A percentile compares a stretch with the other conserved stretches of the same genome.
Evolutionary conservation across 306 rosid species (phyloP).

Genomic region (Dalbergia cultrata): DNA sequence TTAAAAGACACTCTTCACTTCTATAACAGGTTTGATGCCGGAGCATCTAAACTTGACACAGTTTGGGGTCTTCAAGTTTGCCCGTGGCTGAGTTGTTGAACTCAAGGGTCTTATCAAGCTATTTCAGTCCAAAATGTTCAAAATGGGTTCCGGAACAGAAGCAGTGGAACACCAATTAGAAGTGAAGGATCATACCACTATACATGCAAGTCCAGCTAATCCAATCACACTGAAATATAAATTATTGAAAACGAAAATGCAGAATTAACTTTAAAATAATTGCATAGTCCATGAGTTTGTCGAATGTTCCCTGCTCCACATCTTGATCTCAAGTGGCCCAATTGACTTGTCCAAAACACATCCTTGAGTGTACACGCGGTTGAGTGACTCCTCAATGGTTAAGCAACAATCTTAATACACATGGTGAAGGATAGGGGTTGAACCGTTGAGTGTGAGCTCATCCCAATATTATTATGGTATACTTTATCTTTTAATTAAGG

Average conservation of each 20-base stretch:
- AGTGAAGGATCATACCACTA: constrained; percentile 36
- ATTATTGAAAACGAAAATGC: background rate
- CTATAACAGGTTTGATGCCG: too few relatives aligned
- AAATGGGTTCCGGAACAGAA: constrained; percentile 85
- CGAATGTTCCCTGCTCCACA: constrained; percentile 83
- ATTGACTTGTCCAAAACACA: constrained; percentile 90
- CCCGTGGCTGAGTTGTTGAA: constrained; percentile 81
- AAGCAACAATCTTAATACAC: constrained; percentile 87
- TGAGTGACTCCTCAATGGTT: constrained; percentile 80
- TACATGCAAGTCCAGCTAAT: constrained; percentile 12
- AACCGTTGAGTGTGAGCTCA: constrained; percentile 60
- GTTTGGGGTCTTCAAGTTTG: constrained; percentile 89
- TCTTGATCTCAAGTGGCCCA: constrained; percentile 82
- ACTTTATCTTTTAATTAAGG: background rate
- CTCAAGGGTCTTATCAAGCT: constrained; percentile 65
- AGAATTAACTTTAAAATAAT: constrained; percentile 52
- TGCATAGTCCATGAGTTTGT: constrained; percentile 92
- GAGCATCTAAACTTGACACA: constrained; percentile 68
- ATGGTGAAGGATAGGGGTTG: constrained; percentile 66
- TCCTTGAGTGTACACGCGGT: constrained; percentile 86
- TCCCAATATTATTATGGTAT: constrained; percentile 56
- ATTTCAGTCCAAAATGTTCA: constrained; percentile 86
- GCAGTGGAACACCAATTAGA: constrained; percentile 69
- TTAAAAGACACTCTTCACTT: too few relatives aligned
- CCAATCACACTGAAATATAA: constrained; percentile 7